Base-by-base conservation (phyloP, 129 eudicot genomes). In the Flaveria sonorensis region DNA sequence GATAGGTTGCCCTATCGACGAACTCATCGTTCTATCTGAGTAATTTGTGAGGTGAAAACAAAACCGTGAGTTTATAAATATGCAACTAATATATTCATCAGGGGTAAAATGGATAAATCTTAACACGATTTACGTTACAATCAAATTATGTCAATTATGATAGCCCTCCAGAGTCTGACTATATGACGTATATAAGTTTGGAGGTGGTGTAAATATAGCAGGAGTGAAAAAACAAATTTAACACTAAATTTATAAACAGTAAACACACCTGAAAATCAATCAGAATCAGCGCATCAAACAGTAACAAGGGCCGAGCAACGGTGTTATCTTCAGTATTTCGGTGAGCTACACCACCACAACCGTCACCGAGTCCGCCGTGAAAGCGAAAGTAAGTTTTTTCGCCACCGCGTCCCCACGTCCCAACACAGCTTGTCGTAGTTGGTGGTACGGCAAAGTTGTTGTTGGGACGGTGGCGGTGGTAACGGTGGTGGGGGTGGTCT, bases 281-380 rank as follows among this genome's bases (percentile, higher is more conserved):
- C n/a, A 47, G 59, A 52, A 24, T 6, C 4, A 79, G 15, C 13
- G 55, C 68, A 21, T 79, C 73, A 21, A 79, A 79, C 1, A 79
- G 74, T 72, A 64, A 67, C 1, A 79, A 4, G 15, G 83, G 83
- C 0, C 79, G 79, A 53, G 60, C 40, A 8, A 4, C 39, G 4
- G 55, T 14, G 47, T 72, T 48, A 7, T 64, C 60, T 23, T 36
- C 18, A 3, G 12, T 12, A 39, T 57, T 30, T 4, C 73, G 77
- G 14, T 42, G 36, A 15, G 72, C 73, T 15, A 79, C 19, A 10
- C 68, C 43, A 0, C 78, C 53, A 9, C 73, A 23, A 16, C 78
- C 83, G 0, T 72, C 79, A 10, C 83, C 83, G 1, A 79, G 72
- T n/a, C 83, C 83, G 7, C 83, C 83, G 10, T 79, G 83, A n/a